Percentiles rank a stretch among this genome's conserved stretches.
Conservation (phyloP, 345 rosid genomes). For the Erysimum cheiranthoides region DNA sequence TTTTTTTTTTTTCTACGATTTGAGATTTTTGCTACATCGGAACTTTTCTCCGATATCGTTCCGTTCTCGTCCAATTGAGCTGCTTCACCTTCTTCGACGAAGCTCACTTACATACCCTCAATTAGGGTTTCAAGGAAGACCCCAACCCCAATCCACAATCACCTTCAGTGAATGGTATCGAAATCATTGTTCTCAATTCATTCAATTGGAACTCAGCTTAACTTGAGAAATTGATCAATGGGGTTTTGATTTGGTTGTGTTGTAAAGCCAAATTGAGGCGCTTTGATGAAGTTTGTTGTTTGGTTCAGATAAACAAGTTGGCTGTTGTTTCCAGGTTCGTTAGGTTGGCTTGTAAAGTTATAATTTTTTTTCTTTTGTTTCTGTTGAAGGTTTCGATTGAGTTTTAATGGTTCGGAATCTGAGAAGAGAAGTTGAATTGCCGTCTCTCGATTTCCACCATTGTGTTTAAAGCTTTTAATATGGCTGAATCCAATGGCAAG, state of each 20-base stretch:
- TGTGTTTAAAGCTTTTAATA: constrained; percentile 25
- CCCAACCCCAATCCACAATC: constrained; percentile 13
- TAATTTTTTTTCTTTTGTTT: background rate
- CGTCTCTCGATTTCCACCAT: constrained; percentile 13
- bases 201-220: constrained; percentile 34
- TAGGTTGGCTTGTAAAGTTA: constrained; percentile 26
- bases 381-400: constrained; percentile 26
- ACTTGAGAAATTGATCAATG: constrained; percentile 11
- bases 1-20: constrained; percentile 15
- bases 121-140: constrained; percentile 34
- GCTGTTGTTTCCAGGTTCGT: constrained; percentile 4
- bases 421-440: constrained; percentile 19
- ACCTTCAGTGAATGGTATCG: constrained; percentile 32
- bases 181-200: constrained; percentile 24
- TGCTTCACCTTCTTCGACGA: constrained; percentile 28
- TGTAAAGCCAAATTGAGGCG: background rate
- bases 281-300: constrained; percentile 26
- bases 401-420: constrained; percentile 30
- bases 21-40: constrained; percentile 15
- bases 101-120: background rate
- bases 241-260: constrained; percentile 23
- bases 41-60: constrained; percentile 23
- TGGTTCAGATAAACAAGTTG: constrained; percentile 19
- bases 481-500: constrained; percentile 43
- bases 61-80: constrained; percentile 24